phyloP scores from a whole-genome alignment of 2,329 filamentous ascomycete genomes.

The Aspergillus sp. region DNA sequence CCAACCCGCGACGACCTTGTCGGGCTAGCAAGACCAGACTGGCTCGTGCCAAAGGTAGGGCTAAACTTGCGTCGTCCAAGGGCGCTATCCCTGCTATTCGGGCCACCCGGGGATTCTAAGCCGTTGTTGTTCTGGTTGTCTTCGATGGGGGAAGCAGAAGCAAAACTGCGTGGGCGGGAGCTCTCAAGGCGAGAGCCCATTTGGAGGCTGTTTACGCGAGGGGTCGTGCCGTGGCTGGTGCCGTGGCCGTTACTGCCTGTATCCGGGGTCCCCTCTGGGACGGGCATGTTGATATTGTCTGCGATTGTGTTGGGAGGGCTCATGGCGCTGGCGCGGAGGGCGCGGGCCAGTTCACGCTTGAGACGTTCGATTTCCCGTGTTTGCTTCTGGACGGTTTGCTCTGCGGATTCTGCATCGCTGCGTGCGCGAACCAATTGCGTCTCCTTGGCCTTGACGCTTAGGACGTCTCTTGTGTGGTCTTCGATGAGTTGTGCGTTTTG shows the following conservation, averaged over 20 bases:
- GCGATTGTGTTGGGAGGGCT: conserved; percentile 29
- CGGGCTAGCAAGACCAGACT: conserved; percentile 33
- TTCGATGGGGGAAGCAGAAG: conserved; percentile 54
- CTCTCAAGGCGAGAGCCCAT: conserved; percentile 36
- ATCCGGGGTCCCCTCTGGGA: conserved; percentile 46
- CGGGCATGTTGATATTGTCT: conserved; percentile 48
- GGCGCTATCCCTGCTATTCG: conserved; percentile 25
- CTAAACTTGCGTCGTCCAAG: conserved; percentile 38
- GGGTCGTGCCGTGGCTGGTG: conserved; percentile 12
- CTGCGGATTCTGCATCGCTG: conserved; percentile 81
- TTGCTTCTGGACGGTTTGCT: conserved; percentile 76
- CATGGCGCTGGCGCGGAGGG: conserved; percentile 34
- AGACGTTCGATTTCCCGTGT: conserved; percentile 84
- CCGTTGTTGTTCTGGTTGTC: conserved; percentile 63
- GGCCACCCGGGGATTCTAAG: conserved; percentile 28
- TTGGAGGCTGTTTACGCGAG: conserved; percentile 27
- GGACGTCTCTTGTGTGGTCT: conserved; percentile 88
- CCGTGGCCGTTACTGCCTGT: conserved; percentile 23
- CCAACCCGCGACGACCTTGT: conserved; percentile 29
- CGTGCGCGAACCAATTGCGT: conserved; percentile 89
- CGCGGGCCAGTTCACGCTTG: conserved; percentile 69
- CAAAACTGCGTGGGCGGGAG: conserved; percentile 34
- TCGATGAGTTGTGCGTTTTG: conserved; percentile 96
- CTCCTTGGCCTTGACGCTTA: conserved; percentile 97
- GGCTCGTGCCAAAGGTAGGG: conserved; percentile 32